Evolutionary conservation across 2,329 filamentous ascomycete genomes (phyloP), one percentile per base, ranked within the genome.

Genomic region (Paracamarosporium sp.): DNA sequence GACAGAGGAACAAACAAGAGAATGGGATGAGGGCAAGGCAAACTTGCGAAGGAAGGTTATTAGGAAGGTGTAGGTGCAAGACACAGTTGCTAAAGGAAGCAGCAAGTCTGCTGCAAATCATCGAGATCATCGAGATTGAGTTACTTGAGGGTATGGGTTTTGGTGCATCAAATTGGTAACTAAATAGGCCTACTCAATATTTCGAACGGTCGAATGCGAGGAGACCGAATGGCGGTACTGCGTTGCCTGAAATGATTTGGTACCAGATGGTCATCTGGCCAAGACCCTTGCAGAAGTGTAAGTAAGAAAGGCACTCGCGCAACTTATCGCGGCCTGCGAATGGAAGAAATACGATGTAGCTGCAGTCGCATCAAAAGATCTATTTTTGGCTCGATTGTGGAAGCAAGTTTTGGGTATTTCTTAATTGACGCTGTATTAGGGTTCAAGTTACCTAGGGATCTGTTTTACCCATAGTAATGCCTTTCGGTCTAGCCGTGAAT

Each of bases 231-330:
- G 22, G 4, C 12, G 31, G 12, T 20, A 35, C 17, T 8, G 2
- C 4, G 12, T 28, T 33, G 5, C 22, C 17, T 28, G 13, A 24
- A 38, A 2, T 3, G 12, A n/a, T 7, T 7, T 27, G 40, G 13
- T 11, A 31, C 4, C 11, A 5, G 7, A 38, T 28, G 52, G 52
- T 55, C 43, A 55, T 55, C 43, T 55, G 43, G 43, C 33, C 40
- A 28, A 40, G 43, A 54, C 43, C 52, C 52, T 33, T 48, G 52
- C 43, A 20, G 15, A 9, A 17, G 40, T 22, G 28, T 25, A 38
- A 3, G 7, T 17, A 50, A 55, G 44, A 35, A 55, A 48, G 43
- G 44, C 25, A 55, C 44, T 12, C 33, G 24, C 22, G 25, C 3
- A 41, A 44, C 31, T 22, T 17, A 17, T 28, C 30, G 7, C 11